Evolutionary conservation across 352 stramenopile genomes (phyloP).

Genomic region (Elongisporangium anandrum): DNA sequence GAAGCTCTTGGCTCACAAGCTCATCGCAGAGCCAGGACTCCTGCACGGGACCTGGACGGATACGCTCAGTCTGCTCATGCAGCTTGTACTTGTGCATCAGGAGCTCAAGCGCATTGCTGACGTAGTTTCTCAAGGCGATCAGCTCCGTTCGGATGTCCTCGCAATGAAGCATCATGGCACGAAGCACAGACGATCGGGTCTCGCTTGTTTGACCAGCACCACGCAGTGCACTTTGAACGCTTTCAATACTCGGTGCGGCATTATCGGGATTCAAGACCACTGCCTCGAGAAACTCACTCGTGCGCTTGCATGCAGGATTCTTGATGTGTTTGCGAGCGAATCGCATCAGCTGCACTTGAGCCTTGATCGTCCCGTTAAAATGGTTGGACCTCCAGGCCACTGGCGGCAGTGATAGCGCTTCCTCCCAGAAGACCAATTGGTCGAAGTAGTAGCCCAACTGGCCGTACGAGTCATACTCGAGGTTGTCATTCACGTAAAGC

Average conservation of each 20-base stretch:
- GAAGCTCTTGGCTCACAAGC: background rate
- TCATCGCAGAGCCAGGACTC: background rate
- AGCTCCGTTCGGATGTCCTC: slow-evolving; percentile 12
- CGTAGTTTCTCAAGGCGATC: slow-evolving; percentile 8
- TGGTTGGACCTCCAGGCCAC: background rate
- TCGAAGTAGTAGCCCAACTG: background rate
- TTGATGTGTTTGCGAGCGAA: background rate
- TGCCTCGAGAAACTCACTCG: background rate
- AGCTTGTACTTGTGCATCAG: slow-evolving; percentile 8
- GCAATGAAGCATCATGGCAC: slow-evolving; percentile 8
- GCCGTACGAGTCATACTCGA: background rate
- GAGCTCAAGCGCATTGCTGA: slow-evolving; percentile 6
- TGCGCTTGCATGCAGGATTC: background rate
- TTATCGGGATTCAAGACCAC: background rate
- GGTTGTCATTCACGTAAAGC: slow-evolving; percentile 5
- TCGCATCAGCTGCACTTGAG: background rate
- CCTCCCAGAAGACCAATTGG: background rate
- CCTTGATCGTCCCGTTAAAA: background rate
- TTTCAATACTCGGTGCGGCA: background rate
- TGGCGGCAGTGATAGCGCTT: background rate
- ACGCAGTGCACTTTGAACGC: background rate
- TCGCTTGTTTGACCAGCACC: background rate
- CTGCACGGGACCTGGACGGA: background rate
- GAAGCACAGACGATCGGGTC: background rate
- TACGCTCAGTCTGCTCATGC: background rate